Base-by-base conservation (phyloP, 306 rosid species). In the Ochetophila trinervis region DNA sequence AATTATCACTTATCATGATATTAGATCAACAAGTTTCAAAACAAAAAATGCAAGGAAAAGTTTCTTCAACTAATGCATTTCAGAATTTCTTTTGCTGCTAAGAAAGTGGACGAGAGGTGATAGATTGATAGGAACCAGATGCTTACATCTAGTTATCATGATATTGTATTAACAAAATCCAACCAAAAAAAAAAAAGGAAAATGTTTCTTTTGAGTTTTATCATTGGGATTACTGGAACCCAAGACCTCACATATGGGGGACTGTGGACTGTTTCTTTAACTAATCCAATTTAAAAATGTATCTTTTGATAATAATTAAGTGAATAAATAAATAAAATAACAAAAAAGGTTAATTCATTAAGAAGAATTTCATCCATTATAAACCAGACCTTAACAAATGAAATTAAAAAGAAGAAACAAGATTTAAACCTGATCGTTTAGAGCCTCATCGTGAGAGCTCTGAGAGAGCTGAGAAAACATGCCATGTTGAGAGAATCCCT, bases 401-500 rank as follows among this genome's bases (percentile, higher is more conserved):
- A 42, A 62, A 44, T 27, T 55, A 48, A 3, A 40, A 37, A 65
- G 66, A 47, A 48, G 62, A 68, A 56, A 49, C 64, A 58, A 75
- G 59, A 66, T 54, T 20, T 60, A 65, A n/a, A 90, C 99, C 97
- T 86, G 97, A 57, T 91, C 95, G 60, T 84, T 83, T 68, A 88
- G 63, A 75, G 51, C 77, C 70, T 90, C 99, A 21, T 83, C 86
- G 0, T 86, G 78, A 58, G 99, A 94, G 63, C 73, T 84, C 69
- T 90, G 97, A 50, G 98, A 93, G 75, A 87, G 77, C 77, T 89
- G 96, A 82, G 96, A 84, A 62, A 84, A 75, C 74, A 80, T 54
- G 74, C 87, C 89, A 27, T 73, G 95, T 82, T 87, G 97, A 76
- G 97, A 89, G 47, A 83, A 17, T 50, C 97, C 96, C 68, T 86